phyloP scores from a whole-genome alignment of 345 rosid genomes.

The Rhizophora mangle region DNA sequence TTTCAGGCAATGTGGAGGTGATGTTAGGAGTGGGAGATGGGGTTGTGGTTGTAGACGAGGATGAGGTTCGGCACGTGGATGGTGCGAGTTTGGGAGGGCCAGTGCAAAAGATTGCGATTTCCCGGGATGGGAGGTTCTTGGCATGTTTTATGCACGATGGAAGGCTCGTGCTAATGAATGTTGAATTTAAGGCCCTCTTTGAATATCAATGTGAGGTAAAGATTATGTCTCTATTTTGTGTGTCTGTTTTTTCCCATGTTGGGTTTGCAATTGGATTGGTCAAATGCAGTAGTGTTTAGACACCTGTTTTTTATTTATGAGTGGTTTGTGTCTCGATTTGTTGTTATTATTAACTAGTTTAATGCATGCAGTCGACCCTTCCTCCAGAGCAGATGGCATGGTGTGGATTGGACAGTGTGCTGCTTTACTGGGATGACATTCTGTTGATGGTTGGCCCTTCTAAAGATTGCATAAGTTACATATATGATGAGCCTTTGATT shows the following conservation, averaged over 20 bases:
- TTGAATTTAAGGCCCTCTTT: constrained; percentile 45
- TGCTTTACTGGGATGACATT: constrained; percentile 92
- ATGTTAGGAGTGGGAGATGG: constrained; percentile 59
- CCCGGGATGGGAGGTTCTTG: constrained; percentile 70
- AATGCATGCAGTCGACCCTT: constrained; percentile 65
- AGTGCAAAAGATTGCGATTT: constrained; percentile 75
- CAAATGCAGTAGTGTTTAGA: not conserved
- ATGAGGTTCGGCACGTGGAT: constrained; percentile 59
- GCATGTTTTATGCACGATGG: constrained; percentile 90
- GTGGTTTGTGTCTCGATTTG: not conserved
- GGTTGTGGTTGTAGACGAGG: constrained; percentile 70
- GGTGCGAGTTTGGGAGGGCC: constrained; percentile 51
- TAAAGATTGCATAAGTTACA: constrained; percentile 74
- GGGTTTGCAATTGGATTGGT: not conserved
- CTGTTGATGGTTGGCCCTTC: constrained; percentile 92
- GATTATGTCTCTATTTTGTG: not conserved
- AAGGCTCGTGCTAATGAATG: constrained; percentile 62
- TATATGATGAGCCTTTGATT: constrained; percentile 81
- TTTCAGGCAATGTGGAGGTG: constrained; percentile 85
- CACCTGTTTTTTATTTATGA: not conserved
- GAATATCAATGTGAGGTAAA: constrained; percentile 75
- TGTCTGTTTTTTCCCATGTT: not conserved
- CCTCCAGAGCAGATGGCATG: constrained; percentile 97
- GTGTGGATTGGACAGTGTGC: constrained; percentile 95
- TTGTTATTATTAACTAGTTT: not conserved